These are phyloP conservation scores for Edaphochlamys debaryana DNA, from an alignment of 139 green algal species.

Conservation along the genomic window DNA sequence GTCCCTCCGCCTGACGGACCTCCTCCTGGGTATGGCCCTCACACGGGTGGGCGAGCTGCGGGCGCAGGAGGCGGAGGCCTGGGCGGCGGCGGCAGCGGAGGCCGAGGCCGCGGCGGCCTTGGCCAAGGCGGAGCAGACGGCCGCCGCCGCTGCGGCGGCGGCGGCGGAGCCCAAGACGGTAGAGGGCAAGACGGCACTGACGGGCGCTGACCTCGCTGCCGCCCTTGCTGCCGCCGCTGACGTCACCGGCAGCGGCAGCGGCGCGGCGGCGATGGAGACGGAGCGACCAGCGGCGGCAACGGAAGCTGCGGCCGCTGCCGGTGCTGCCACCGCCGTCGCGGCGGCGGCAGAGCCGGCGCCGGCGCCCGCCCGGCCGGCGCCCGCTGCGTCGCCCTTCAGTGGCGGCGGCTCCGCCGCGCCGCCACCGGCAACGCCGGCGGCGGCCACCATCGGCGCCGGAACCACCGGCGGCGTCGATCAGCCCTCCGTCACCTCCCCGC, in stretches of 20 bases:
- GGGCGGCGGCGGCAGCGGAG: conserved; percentile 9
- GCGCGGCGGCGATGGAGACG: neutral
- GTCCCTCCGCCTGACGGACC: conserved; percentile 72
- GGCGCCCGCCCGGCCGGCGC: neutral
- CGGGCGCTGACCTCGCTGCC: too few species aligned
- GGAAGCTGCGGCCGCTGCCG: neutral
- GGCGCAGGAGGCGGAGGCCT: conserved; percentile 36
- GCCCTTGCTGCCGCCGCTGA: too few species aligned
- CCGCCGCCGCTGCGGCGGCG: neutral
- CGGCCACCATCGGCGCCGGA: conserved; percentile 4
- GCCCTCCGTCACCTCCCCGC: too few species aligned
- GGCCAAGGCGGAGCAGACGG: neutral
- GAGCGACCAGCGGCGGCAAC: neutral
- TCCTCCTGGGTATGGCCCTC: conserved; percentile 51
- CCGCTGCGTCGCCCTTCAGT: neutral
- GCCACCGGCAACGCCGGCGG: neutral
- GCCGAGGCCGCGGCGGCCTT: neutral
- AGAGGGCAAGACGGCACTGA: neutral
- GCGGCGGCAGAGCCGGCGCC: neutral
- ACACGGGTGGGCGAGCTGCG: conserved; percentile 20
- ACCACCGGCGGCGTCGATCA: too few species aligned
- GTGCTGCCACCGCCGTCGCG: neutral
- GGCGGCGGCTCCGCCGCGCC: neutral
- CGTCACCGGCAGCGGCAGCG: neutral
- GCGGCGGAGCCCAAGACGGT: neutral